Evolutionary conservation across 176 grass and related monocot genomes (phyloP).

Genomic region (Cocos nucifera): DNA sequence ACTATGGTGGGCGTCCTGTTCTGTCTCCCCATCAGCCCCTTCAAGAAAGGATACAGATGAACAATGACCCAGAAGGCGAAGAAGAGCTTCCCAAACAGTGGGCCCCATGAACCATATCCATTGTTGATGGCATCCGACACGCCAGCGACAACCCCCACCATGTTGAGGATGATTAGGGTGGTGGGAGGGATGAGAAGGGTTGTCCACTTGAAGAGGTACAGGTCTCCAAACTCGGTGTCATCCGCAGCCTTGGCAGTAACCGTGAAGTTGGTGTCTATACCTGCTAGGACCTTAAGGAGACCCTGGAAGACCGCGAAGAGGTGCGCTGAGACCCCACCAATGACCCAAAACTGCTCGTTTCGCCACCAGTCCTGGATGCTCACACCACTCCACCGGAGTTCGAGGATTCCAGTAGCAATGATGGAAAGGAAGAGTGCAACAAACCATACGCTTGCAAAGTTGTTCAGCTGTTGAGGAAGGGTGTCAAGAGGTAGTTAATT

Average conservation of each 20-base stretch:
- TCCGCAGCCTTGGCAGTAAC: slow-evolving; percentile 76
- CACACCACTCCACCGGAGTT: slow-evolving; percentile 84
- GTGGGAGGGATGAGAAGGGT: slow-evolving; percentile 70
- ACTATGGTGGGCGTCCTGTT: slow-evolving; percentile 92
- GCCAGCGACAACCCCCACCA: slow-evolving; percentile 87
- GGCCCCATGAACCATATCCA: slow-evolving; percentile 81
- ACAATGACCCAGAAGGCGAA: slow-evolving; percentile 95
- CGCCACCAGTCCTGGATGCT: slow-evolving; percentile 94
- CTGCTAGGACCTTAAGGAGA: slow-evolving; percentile 77
- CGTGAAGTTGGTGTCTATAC: slow-evolving; percentile 93
- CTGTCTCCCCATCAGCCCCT: slow-evolving; percentile 89
- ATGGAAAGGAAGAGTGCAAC: slow-evolving; percentile 78
- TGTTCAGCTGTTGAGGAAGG: slow-evolving; percentile 45
- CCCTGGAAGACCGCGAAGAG: slow-evolving; percentile 91
- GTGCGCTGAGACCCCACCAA: slow-evolving; percentile 77
- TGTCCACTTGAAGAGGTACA: slow-evolving; percentile 99
- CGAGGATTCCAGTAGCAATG: slow-evolving; percentile 67
- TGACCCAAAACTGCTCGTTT: slow-evolving; percentile 95
- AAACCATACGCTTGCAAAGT: slow-evolving; percentile 89
- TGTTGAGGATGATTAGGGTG: slow-evolving; percentile 96
- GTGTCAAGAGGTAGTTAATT: no score
- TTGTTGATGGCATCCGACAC: slow-evolving; percentile 96
- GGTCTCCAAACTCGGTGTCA: slow-evolving; percentile 61
- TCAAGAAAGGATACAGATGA: slow-evolving; percentile 92
- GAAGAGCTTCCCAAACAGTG: slow-evolving; percentile 94